Evolutionary conservation across 345 rosid species (phyloP).

Genomic region (Syzygium aromaticum): DNA sequence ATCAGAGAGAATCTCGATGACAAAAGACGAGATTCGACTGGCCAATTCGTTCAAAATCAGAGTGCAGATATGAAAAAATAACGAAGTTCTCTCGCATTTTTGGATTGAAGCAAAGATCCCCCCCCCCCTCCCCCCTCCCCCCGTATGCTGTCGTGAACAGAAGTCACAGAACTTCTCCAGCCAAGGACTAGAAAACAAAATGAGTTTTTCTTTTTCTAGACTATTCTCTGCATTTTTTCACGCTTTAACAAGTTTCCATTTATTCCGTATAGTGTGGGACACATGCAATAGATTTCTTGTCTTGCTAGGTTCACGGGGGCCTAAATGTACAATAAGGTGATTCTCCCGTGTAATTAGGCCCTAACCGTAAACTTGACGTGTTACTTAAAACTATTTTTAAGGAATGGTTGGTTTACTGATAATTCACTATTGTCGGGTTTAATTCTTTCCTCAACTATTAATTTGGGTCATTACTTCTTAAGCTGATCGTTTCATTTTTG

Average conservation of each 20-base stretch:
- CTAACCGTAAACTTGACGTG: background rate
- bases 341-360: background rate
- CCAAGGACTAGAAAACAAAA: background rate
- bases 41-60: background rate
- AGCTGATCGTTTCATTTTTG: background rate
- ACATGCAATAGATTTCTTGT: background rate
- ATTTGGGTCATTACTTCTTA: background rate
- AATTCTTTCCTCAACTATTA: background rate
- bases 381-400: background rate
- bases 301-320: background rate
- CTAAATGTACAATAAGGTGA: background rate
- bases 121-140: background rate
- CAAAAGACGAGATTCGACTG: background rate
- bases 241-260: background rate
- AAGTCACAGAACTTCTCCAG: background rate
- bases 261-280: background rate
- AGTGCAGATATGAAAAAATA: background rate
- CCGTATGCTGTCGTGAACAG: background rate
- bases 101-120: background rate
- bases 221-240: background rate
- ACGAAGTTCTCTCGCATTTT: background rate
- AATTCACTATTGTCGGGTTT: background rate
- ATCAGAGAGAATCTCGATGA: background rate
- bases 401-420: background rate
- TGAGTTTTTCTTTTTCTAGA: background rate